Evolutionary conservation across 352 stramenopile species (phyloP).

Genomic region (Globisporangium heterothallicum): DNA sequence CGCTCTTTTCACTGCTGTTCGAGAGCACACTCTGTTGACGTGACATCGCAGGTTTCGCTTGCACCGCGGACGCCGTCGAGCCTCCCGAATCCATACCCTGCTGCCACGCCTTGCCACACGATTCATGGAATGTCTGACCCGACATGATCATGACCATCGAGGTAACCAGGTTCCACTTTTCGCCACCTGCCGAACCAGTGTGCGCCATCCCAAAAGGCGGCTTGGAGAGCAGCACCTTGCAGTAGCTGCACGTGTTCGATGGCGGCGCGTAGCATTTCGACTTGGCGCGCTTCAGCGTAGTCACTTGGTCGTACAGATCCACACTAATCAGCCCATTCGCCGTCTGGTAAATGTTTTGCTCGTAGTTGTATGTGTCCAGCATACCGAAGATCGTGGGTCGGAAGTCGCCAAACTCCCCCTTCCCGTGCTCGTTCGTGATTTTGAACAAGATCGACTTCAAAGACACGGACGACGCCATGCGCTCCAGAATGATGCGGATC

Average conservation of each 20-base stretch:
- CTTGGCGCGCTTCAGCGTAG: constrained; percentile 67
- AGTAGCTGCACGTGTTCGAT: constrained; percentile 76
- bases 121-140: constrained; percentile 81
- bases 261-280: constrained; percentile 67
- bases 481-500: constrained; percentile 91
- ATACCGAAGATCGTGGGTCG: constrained; percentile 92
- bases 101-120: constrained; percentile 81
- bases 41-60: constrained; percentile 20
- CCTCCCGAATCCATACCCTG: constrained; percentile 52
- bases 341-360: constrained; percentile 87
- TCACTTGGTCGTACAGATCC: constrained; percentile 83
- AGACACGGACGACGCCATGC: constrained; percentile 92
- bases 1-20: constrained; percentile 21
- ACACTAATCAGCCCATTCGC: constrained; percentile 78
- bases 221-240: constrained; percentile 74
- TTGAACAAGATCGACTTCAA: constrained; percentile 93
- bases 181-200: constrained; percentile 47
- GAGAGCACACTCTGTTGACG: constrained; percentile 34
- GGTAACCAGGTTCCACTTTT: constrained; percentile 83
- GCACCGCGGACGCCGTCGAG: not conserved
- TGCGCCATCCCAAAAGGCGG: constrained; percentile 82
- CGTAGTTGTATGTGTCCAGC: constrained; percentile 91
- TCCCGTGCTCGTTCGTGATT: constrained; percentile 92
- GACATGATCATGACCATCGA: constrained; percentile 80
- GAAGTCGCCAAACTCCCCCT: constrained; percentile 92